phyloP scores from a whole-genome alignment of 2,329 filamentous ascomycete species.

The Pseudocercospora fijiensis region DNA sequence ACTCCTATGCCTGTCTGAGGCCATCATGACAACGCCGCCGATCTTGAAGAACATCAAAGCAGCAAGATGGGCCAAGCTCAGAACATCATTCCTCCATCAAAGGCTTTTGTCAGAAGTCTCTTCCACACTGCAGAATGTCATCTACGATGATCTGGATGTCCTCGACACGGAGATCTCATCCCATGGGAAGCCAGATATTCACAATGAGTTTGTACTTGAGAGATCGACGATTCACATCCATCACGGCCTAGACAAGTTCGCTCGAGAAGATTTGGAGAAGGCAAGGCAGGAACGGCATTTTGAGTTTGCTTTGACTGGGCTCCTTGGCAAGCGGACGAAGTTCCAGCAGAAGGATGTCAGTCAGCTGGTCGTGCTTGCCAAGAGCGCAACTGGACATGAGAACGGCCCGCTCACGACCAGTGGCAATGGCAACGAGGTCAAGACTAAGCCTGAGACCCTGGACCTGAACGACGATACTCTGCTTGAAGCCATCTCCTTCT shows the following conservation, averaged over 20 bases:
- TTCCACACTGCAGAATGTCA: constrained; percentile 57
- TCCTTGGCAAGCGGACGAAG: constrained; percentile 79
- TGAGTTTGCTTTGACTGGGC: constrained; percentile 77
- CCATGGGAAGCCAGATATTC: constrained; percentile 41
- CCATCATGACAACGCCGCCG: constrained; percentile 52
- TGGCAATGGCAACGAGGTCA: constrained; percentile 5
- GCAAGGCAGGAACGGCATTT: constrained; percentile 70
- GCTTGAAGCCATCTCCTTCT: constrained; percentile 81
- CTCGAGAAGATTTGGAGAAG: constrained; percentile 66
- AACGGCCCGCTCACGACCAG: constrained; percentile 2
- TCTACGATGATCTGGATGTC: constrained; percentile 60
- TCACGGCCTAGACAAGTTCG: constrained; percentile 76
- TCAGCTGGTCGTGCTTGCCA: constrained; percentile 87
- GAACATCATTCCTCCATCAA: constrained; percentile 73
- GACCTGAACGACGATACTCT: constrained; percentile 90
- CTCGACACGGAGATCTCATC: constrained; percentile 49
- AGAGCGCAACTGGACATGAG: constrained; percentile 56
- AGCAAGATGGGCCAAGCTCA: constrained; percentile 64
- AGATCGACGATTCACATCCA: constrained; percentile 79
- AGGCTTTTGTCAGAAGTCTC: constrained; percentile 64
- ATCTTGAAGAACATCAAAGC: constrained; percentile 47
- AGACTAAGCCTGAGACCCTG: constrained; percentile 54
- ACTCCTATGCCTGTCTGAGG: constrained; percentile 74
- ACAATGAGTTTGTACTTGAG: constrained; percentile 76
- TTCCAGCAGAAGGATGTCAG: constrained; percentile 78